Base-by-base conservation (phyloP, 768 basidiomycete genomes). In the Leccinum imitatum region DNA sequence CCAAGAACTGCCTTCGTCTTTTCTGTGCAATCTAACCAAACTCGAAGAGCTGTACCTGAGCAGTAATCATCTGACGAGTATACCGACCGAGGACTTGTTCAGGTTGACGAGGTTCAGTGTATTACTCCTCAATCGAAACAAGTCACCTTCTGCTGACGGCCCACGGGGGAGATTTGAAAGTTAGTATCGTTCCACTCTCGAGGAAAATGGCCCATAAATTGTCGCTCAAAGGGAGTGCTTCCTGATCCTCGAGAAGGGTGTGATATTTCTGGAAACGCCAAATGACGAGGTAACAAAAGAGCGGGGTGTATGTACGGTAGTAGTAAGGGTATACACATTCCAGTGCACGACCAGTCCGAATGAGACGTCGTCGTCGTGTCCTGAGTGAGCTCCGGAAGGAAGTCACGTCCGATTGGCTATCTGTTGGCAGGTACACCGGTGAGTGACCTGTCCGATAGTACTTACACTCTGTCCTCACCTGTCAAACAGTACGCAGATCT, bases 211-310 rank as follows among this genome's bases (percentile, higher is more conserved):
- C 57, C 53, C 19, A 23, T n/a, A 46, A 75, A 73, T 39, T 72
- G 72, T 33, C 64, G 65, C 31, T 72, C 72, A 15, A 73, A 73
- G 8, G 72, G 70, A 1, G 72, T 69, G 27, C 63, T 66, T 61
- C 56, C 63, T 17, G 64, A 59, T 54, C 62, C 71, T 50, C 65
- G 69, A 31, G 63, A 65, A 41, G 68, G 73, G 0, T 70, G 72
- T 10, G 73, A 73, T 48, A 75, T 65, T 15, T 63, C 65, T 9
- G 70, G 69, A 37, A 25, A 65, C 4, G 61, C 46, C 51, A 70
- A 41, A 41, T 3, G 64, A 60, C 7, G 63, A 60, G 3, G 53
- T 23, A 27, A 63, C 17, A 35, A 63, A 30, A 44, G 59, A 23
- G 17, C 63, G 62, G n/a, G 61, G 65, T 1, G 59, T 57, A 5